phyloP scores from a whole-genome alignment of 2,329 filamentous ascomycete species.

The Pseudogymnoascus sp. region DNA sequence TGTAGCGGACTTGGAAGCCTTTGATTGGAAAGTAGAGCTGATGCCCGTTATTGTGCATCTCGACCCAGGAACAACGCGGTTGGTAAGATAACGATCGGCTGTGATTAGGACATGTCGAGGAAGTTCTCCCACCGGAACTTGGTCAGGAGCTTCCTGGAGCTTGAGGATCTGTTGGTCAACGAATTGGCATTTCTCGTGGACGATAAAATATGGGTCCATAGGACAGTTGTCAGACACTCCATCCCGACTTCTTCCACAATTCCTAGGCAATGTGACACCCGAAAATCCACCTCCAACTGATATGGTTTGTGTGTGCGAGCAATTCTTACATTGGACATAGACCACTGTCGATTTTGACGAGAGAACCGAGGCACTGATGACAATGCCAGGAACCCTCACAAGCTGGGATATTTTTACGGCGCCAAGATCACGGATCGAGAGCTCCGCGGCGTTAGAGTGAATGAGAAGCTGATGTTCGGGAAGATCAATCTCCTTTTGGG shows the following conservation, averaged over 20 bases:
- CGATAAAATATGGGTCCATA: slow-evolving; percentile 89
- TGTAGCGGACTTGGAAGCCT: slow-evolving; percentile 70
- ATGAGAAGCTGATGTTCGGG: slow-evolving; percentile 92
- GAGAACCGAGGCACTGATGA: slow-evolving; percentile 93
- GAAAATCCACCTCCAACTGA: slow-evolving; percentile 79
- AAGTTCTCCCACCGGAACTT: slow-evolving; percentile 93
- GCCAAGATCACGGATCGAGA: slow-evolving; percentile 89
- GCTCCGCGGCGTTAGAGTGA: slow-evolving; percentile 83
- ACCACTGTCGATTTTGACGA: slow-evolving; percentile 90
- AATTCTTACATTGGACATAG: slow-evolving; percentile 82
- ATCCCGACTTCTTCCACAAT: slow-evolving; percentile 46
- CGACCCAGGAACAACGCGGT: slow-evolving; percentile 90
- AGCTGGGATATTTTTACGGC: slow-evolving; percentile 88
- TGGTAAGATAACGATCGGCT: slow-evolving; percentile 92
- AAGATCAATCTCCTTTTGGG: slow-evolving; percentile 56
- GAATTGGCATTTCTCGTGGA: slow-evolving; percentile 89
- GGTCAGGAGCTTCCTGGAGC: slow-evolving; percentile 92
- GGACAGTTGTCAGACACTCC: slow-evolving; percentile 61
- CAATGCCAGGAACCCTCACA: slow-evolving; percentile 94
- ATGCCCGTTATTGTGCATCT: slow-evolving; percentile 94
- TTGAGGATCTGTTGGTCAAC: slow-evolving; percentile 98
- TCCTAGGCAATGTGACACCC: slow-evolving; percentile 75
- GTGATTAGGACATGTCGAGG: slow-evolving; percentile 92
- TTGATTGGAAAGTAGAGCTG: slow-evolving; percentile 95
- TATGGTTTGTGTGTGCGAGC: slow-evolving; percentile 64